Conservation (phyloP, 352 stramenopile genomes). For the Phytophthora foliorum region DNA sequence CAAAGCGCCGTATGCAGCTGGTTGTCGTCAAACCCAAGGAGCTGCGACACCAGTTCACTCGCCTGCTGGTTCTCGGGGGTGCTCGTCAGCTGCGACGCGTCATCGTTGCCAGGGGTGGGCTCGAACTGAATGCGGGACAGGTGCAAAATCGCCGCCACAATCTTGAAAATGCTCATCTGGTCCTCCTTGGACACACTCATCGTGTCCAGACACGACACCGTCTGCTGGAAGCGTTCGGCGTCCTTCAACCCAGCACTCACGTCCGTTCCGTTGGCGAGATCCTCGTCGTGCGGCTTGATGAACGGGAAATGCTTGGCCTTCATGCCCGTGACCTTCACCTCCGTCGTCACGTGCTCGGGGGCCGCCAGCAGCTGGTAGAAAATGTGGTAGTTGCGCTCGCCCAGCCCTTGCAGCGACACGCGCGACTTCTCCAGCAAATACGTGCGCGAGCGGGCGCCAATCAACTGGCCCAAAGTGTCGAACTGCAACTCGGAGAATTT, state of each 20-base stretch:
- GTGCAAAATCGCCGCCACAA: slow-evolving; percentile 87
- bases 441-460: slow-evolving; percentile 84
- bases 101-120: slow-evolving; percentile 62
- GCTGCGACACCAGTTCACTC: slow-evolving; percentile 59
- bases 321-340: slow-evolving; percentile 79
- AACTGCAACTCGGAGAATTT: slow-evolving; percentile 98
- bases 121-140: slow-evolving; percentile 82
- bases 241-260: slow-evolving; percentile 78
- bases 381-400: slow-evolving; percentile 99
- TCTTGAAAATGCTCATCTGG: slow-evolving; percentile 82
- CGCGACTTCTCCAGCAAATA: slow-evolving; percentile 92
- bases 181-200: slow-evolving; percentile 76
- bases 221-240: slow-evolving; percentile 75
- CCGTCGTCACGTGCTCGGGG: slow-evolving; percentile 54
- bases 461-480: slow-evolving; percentile 84
- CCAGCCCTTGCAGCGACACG: slow-evolving; percentile 91
- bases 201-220: slow-evolving; percentile 79
- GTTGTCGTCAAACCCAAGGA: slow-evolving; percentile 74
- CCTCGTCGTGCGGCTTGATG: slow-evolving; percentile 58
- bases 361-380: slow-evolving; percentile 97
- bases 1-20: slow-evolving; percentile 79
- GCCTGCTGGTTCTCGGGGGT: slow-evolving; percentile 63
- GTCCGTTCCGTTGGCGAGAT: slow-evolving; percentile 37
- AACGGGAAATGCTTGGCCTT: slow-evolving; percentile 87
- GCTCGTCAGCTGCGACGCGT: slow-evolving; percentile 66